These are phyloP conservation scores for Lentinula detonsa DNA, from an alignment of 768 basidiomycete genomes.

Conservation along the genomic window DNA sequence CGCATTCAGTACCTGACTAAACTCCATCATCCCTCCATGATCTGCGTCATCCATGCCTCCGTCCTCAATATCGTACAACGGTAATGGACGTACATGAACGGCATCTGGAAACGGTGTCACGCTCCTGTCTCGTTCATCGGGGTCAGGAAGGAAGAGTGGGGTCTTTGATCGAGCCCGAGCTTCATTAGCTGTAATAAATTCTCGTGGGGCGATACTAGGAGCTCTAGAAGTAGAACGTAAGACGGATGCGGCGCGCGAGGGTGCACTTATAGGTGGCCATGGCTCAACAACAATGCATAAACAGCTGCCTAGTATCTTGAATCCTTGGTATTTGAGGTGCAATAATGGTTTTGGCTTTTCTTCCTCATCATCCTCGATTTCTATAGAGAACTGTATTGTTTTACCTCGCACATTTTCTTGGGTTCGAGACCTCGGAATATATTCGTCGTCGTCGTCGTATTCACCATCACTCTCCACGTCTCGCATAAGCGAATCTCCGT, in stretches of 20 bases:
- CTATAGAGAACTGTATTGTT: conserved; percentile 34
- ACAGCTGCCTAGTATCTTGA: conserved; percentile 64
- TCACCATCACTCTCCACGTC: conserved; percentile 1
- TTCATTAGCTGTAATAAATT: conserved; percentile 17
- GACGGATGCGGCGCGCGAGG: conserved; percentile 23
- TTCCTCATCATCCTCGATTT: conserved; percentile 56
- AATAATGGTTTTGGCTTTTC: conserved; percentile 68
- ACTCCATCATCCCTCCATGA: conserved; percentile 59
- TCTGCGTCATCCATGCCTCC: conserved; percentile 26
- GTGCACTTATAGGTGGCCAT: conserved; percentile 48
- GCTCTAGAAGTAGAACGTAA: conserved; percentile 17
- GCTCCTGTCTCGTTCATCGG: conserved; percentile 34
- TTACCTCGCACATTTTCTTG: conserved; percentile 7
- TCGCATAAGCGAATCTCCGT: not conserved
- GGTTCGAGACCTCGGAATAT: conserved; percentile 15
- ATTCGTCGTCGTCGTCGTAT: conserved; percentile 3
- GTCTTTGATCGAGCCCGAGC: conserved; percentile 38
- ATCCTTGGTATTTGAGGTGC: conserved; percentile 63
- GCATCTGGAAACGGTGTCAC: conserved; percentile 22
- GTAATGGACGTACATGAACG: conserved; percentile 13
- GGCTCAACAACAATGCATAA: conserved; percentile 83
- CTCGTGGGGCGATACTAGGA: conserved; percentile 26
- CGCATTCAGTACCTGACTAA: conserved; percentile 66
- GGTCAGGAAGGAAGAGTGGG: conserved; percentile 74
- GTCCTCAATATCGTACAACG: conserved; percentile 24